Conservation (phyloP, 2,329 filamentous ascomycete species). For the Chaetomium olivaceum region DNA sequence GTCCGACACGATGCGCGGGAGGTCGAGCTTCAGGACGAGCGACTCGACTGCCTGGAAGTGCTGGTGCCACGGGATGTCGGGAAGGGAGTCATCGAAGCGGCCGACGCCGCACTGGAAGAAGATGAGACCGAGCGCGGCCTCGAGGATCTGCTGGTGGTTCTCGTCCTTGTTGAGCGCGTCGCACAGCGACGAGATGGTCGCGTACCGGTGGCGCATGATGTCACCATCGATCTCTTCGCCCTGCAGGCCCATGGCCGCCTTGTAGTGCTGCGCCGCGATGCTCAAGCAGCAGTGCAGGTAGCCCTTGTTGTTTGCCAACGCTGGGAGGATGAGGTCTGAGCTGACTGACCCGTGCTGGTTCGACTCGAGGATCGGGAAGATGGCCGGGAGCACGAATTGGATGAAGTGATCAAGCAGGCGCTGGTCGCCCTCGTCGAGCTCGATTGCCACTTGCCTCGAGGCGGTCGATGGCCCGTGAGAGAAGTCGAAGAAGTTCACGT, state of each 20-base stretch:
- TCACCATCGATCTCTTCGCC: conserved; percentile 81
- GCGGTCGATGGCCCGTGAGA: conserved; percentile 65
- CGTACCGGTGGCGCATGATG: conserved; percentile 88
- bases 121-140: conserved; percentile 91
- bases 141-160: conserved; percentile 83
- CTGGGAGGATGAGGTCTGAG: conserved; percentile 80
- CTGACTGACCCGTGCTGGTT: conserved; percentile 83
- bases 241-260: conserved; percentile 67
- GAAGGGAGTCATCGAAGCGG: conserved; percentile 76
- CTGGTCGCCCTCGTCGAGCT: conserved; percentile 85
- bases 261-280: conserved; percentile 88
- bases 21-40: conserved; percentile 80
- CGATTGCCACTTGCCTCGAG: conserved; percentile 69
- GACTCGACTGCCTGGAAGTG: conserved; percentile 91
- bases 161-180: conserved; percentile 77
- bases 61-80: conserved; percentile 94
- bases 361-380: conserved; percentile 89
- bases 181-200: conserved; percentile 83
- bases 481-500: conserved; percentile 83
- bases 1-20: conserved; percentile 67
- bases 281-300: conserved; percentile 96
- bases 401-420: conserved; percentile 88
- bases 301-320: conserved; percentile 85
- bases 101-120: conserved; percentile 95
- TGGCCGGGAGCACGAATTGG: conserved; percentile 78